A percentile compares a stretch with the other conserved stretches of the same genome.
These are phyloP conservation scores for Strobilomyces confusus DNA, from an alignment of 768 basidiomycete species.

Conservation along the genomic window DNA sequence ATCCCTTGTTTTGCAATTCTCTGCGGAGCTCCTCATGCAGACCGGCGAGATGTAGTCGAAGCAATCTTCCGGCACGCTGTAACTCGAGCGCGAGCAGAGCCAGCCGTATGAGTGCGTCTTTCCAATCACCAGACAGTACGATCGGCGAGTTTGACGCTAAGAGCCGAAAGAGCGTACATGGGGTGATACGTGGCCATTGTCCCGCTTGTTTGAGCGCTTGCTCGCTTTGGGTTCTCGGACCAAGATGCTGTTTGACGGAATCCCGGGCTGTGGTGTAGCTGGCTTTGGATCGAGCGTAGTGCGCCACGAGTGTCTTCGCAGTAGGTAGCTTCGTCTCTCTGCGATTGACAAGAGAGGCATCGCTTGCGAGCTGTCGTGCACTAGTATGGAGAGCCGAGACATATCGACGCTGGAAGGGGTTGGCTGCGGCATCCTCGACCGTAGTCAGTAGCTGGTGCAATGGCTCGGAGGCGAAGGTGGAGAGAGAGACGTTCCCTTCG, in stretches of 20 bases:
- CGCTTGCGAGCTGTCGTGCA: conserved; percentile 6
- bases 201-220: conserved; percentile 17
- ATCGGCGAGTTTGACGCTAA: conserved; percentile 26
- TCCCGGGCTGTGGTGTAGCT: not conserved
- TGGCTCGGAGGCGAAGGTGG: not conserved
- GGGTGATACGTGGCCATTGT: conserved; percentile 38
- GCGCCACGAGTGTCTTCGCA: not conserved
- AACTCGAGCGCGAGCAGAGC: conserved; percentile 29
- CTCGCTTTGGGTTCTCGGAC: conserved; percentile 18
- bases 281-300: conserved; percentile 10
- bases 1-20: conserved; percentile 28
- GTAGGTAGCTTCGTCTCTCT: not conserved
- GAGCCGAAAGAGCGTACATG: conserved; percentile 28
- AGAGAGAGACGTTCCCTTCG: not conserved
- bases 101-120: conserved; percentile 26
- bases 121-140: conserved; percentile 27
- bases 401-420: conserved; percentile 10
- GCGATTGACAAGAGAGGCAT: not conserved
- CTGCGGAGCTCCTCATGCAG: conserved; percentile 32
- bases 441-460: conserved; percentile 7
- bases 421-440: conserved; percentile 4
- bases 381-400: conserved; percentile 8
- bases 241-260: conserved; percentile 6
- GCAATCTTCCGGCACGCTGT: conserved; percentile 25
- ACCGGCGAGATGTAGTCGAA: not conserved